Percentiles rank a stretch among this genome's conserved stretches.
Conservation (phyloP, 2,329 filamentous ascomycete genomes). For the Claviceps sp. region DNA sequence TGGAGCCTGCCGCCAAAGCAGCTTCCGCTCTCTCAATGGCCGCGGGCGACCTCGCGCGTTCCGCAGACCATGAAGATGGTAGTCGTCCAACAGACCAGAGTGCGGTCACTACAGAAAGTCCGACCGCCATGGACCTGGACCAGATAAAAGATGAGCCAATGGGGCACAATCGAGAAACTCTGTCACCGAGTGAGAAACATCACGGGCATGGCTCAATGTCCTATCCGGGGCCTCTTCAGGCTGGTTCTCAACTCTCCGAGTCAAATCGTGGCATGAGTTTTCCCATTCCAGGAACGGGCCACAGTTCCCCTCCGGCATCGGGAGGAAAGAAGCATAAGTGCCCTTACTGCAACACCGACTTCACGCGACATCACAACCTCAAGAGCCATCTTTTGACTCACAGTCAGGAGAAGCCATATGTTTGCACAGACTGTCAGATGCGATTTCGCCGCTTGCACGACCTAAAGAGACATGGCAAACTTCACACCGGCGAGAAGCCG, state of each 20-base stretch:
- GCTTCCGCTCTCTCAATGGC: slow-evolving; percentile 20
- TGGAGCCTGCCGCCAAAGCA: slow-evolving; percentile 27
- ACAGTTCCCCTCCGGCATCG: slow-evolving; percentile 44
- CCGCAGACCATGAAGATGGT: slow-evolving; percentile 31
- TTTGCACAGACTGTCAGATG: slow-evolving; percentile 85
- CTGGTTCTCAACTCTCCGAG: slow-evolving; percentile 27
- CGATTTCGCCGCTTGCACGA: slow-evolving; percentile 89
- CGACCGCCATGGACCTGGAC: slow-evolving; percentile 42
- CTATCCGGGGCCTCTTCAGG: slow-evolving; percentile 39
- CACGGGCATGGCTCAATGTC: slow-evolving; percentile 35
- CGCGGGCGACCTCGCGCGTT: slow-evolving; percentile 18
- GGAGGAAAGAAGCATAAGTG: slow-evolving; percentile 83
- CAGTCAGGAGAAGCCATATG: slow-evolving; percentile 95
- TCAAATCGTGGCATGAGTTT: slow-evolving; percentile 42
- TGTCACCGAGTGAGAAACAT: slow-evolving; percentile 36
- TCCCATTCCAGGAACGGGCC: slow-evolving; percentile 34
- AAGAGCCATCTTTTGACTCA: slow-evolving; percentile 96
- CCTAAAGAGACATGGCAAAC: slow-evolving; percentile 87
- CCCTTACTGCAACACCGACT: slow-evolving; percentile 90
- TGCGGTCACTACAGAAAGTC: slow-evolving; percentile 34
- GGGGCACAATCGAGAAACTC: slow-evolving; percentile 24
- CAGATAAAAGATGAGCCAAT: slow-evolving; percentile 23
- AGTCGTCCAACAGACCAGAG: slow-evolving; percentile 19
- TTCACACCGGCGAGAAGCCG: slow-evolving; percentile 91
- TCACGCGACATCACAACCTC: slow-evolving; percentile 92